Evolutionary conservation across 2,329 filamentous ascomycete species (phyloP).

Genomic region (Ophiosphaerella korrae): DNA sequence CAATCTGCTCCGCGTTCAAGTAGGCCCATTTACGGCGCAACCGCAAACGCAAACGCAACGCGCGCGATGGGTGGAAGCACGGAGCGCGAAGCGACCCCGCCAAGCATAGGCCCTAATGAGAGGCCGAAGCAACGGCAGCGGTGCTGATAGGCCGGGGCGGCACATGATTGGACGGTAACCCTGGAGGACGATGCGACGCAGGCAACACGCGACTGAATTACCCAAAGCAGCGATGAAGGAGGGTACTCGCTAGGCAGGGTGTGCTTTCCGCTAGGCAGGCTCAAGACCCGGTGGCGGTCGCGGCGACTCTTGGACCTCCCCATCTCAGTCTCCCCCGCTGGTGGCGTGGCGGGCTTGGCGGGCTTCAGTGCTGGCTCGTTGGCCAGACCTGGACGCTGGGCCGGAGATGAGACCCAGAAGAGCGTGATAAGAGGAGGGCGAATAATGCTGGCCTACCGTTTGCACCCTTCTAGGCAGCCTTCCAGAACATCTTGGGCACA

Average conservation of each 20-base stretch:
- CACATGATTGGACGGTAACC: constrained; percentile 16
- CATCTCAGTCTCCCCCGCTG: constrained; percentile 46
- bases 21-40: neutral
- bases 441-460: neutral
- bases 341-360: constrained; percentile 68
- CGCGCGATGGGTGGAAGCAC: too few species aligned
- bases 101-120: neutral
- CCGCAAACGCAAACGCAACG: neutral
- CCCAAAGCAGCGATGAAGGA: constrained; percentile 22
- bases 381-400: constrained; percentile 11
- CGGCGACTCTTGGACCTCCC: constrained; percentile 29
- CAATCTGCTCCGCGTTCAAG: neutral
- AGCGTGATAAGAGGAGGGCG: constrained; percentile 23
- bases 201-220: constrained; percentile 17
- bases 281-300: constrained; percentile 22
- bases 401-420: constrained; percentile 23
- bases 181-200: neutral
- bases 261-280: neutral
- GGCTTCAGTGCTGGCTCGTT: constrained; percentile 27
- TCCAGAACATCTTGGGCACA: constrained; percentile 19
- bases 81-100: neutral
- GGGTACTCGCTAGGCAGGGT: neutral
- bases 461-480: constrained; percentile 23
- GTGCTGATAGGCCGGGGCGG: constrained; percentile 21
- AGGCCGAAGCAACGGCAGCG: constrained; percentile 7